Evolutionary conservation across 2,329 filamentous ascomycete species (phyloP), one percentile per base, ranked within the genome.

Genomic region (Trichophyton benhamiae): DNA sequence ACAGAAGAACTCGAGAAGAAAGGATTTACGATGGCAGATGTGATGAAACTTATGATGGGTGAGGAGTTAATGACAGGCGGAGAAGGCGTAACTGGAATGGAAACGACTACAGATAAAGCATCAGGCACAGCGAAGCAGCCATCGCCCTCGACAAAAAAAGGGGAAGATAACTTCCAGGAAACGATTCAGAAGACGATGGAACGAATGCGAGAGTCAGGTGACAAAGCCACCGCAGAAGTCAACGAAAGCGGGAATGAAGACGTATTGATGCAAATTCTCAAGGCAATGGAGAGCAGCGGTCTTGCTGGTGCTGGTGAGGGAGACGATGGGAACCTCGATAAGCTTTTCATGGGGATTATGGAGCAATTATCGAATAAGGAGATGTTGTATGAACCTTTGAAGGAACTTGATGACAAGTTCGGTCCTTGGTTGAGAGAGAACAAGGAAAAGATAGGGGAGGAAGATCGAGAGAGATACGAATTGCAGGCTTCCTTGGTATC

Each of bases 281-380:
- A 94, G 74, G 88, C 94, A 64, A 86, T 96, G 77, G 87, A 89
- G 69, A 81, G 82, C 22, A 80, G 84, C 6, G 81, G 62, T 6
- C 33, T 42, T 33, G 49, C 58, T 59, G 63, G 65, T 48, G 41
- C 62, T 83, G 60, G 44, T 3, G 61, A 53, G 38, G 76, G 80
- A 25, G 74, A 78, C 63, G 90, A 96, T 61, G 91, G 94, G 68
- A 91, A 95, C 67, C 88, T 97, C 69, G 91, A 89, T 62, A 92
- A 95, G 77, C 90, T 97, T 85, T 83, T 99, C 63, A 84, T 95
- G 81, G 89, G 88, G 60, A 96, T 97, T 90, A 97, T 99, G 92
- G 90, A 97, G 76, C 91, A 99, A 74, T 81, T 99, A 65, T 97
- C 94, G 2, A 96, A 95, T 75, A 97, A 96, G 78, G 94, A 97